These are phyloP conservation scores for Candida michaelii DNA, from an alignment of 805 yeast genomes.

Conservation along the genomic window DNA sequence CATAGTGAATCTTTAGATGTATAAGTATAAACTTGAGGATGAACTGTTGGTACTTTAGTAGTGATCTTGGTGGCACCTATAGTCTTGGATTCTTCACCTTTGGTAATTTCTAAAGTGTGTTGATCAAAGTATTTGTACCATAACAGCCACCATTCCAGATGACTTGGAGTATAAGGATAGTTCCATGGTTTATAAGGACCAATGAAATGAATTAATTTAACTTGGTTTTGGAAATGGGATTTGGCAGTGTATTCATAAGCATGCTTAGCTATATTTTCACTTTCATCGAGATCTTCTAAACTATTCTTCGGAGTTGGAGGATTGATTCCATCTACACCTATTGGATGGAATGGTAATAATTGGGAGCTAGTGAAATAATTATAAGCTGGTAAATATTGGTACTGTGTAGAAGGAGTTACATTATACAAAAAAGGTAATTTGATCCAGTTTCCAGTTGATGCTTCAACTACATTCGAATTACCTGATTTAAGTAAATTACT, in stretches of 20 bases:
- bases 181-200: constrained; percentile 65
- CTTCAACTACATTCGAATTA: background rate
- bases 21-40: constrained; percentile 10
- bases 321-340: background rate
- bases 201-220: constrained; percentile 64
- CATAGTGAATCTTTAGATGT: constrained; percentile 30
- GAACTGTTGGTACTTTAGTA: background rate
- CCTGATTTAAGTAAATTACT: constrained; percentile 10
- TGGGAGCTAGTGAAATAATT: constrained; percentile 41
- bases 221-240: constrained; percentile 22
- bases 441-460: constrained; percentile 51
- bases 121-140: constrained; percentile 31
- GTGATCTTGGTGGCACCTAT: background rate
- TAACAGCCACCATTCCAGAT: constrained; percentile 39
- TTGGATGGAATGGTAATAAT: constrained; percentile 7
- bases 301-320: constrained; percentile 5
- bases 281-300: background rate
- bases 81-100: constrained; percentile 6
- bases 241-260: constrained; percentile 23
- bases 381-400: constrained; percentile 74
- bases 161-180: constrained; percentile 18
- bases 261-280: constrained; percentile 3
- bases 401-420: constrained; percentile 65
- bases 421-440: constrained; percentile 79
- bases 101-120: constrained; percentile 3